phyloP scores from a whole-genome alignment of 805 yeast genomes.

The Suhomyces vadensis region DNA sequence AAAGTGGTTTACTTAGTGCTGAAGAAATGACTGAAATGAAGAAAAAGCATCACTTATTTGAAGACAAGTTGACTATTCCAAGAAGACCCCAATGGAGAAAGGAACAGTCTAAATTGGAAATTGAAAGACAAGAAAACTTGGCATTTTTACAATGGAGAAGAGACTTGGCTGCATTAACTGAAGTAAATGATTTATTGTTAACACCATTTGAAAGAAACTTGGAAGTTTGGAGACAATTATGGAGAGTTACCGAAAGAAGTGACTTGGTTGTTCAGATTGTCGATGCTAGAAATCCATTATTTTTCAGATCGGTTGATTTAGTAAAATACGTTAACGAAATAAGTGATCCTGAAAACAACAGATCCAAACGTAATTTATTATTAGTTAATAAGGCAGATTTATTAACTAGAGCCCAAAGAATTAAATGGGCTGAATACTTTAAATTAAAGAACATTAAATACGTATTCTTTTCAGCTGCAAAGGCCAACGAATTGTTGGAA shows the following conservation, averaged over 20 bases:
- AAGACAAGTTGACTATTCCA: conserved; percentile 78
- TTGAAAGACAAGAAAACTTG: conserved; percentile 84
- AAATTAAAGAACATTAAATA: conserved; percentile 65
- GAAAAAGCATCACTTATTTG: conserved; percentile 65
- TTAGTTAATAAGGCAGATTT: conserved; percentile 94
- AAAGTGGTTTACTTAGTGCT: conserved; percentile 53
- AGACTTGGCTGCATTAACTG: conserved; percentile 80
- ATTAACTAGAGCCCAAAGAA: conserved; percentile 72
- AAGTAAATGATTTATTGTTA: conserved; percentile 76
- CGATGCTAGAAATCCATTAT: conserved; percentile 91
- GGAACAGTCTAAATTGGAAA: conserved; percentile 67
- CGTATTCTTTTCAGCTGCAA: conserved; percentile 90
- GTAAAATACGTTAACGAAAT: conserved; percentile 80
- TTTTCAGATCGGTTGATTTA: conserved; percentile 85
- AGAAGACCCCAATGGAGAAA: conserved; percentile 88
- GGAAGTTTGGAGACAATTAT: conserved; percentile 97
- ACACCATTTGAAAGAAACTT: conserved; percentile 97
- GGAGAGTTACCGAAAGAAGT: conserved; percentile 96
- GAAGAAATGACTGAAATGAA: conserved; percentile 66
- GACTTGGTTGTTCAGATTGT: conserved; percentile 95
- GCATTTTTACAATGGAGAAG: conserved; percentile 95
- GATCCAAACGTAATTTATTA: conserved; percentile 70
- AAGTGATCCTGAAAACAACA: conserved; percentile 47
- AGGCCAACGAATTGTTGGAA: conserved; percentile 75
- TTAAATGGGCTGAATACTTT: conserved; percentile 86